Conservation (phyloP, 1,284 basidiomycete genomes). For the Ceratorhiza oryzae-sativae region DNA sequence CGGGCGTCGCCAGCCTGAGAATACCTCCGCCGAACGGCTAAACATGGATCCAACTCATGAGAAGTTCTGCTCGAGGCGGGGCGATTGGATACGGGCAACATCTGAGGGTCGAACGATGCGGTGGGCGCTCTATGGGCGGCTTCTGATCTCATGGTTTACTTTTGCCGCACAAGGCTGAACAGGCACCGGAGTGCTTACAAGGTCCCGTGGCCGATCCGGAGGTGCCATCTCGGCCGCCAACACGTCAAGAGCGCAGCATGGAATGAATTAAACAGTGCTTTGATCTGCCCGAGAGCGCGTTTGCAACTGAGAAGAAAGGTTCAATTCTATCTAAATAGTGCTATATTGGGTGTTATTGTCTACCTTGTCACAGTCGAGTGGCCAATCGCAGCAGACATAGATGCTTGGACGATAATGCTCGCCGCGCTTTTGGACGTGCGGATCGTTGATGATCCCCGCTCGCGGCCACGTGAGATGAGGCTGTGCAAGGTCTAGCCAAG, state of each 20-base stretch:
- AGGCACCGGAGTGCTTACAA: not conserved
- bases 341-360: no score
- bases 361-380: not conserved
- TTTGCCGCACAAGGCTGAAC: not conserved
- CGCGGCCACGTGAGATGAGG: slow-evolving; percentile 31
- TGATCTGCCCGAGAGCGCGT: not conserved
- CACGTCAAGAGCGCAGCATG: not conserved
- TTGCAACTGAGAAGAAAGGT: not conserved
- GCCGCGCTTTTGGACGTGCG: not conserved
- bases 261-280: not conserved
- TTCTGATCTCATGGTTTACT: no score
- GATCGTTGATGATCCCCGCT: not conserved
- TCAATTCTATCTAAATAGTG: not conserved
- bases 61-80: not conserved
- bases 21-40: not conserved
- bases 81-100: no score
- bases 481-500: slow-evolving; percentile 4
- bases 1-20: not conserved
- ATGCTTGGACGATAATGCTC: not conserved
- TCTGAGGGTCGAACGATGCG: no score
- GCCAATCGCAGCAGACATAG: not conserved
- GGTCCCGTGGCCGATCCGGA: not conserved
- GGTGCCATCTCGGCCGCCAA: not conserved
- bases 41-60: not conserved
- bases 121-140: no score